A percentile compares a stretch with the other conserved stretches of the same genome.
phyloP scores from a whole-genome alignment of 2,329 filamentous ascomycete genomes.

The Ceratocystiopsis brevicomis region DNA sequence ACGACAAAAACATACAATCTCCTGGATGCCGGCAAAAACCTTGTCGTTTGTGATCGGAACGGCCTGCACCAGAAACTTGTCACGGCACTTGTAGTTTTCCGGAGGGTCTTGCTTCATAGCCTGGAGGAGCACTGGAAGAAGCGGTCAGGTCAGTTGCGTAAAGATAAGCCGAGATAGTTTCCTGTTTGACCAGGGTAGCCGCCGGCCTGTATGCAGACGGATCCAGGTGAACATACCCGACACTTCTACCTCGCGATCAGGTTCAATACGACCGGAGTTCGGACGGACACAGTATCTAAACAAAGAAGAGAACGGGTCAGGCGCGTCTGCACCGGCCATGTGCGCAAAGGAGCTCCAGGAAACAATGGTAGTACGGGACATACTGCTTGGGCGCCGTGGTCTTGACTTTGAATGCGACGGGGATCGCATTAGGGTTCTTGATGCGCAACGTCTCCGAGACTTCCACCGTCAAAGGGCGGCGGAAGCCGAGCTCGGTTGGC shows the following conservation, averaged over 20 bases:
- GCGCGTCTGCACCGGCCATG: no score
- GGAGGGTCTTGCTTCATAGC: conserved; percentile 94
- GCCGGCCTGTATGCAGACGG: no score
- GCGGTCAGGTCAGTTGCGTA: background rate
- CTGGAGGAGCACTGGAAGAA: conserved; percentile 61
- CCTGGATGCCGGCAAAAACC: conserved; percentile 61
- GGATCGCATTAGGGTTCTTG: conserved; percentile 41
- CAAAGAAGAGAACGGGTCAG: conserved; percentile 10
- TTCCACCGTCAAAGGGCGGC: conserved; percentile 53
- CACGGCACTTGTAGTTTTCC: conserved; percentile 56
- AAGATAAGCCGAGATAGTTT: no score
- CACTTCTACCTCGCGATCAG: conserved; percentile 77
- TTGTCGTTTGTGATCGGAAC: conserved; percentile 56
- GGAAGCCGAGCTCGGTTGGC: conserved; percentile 80
- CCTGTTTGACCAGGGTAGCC: no score
- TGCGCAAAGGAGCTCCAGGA: no score
- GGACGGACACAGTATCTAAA: conserved; percentile 88
- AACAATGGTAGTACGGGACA: conserved; percentile 15
- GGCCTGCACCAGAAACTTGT: conserved; percentile 13
- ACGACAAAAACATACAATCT: conserved; percentile 45
- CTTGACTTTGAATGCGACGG: conserved; percentile 74
- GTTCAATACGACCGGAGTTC: conserved; percentile 89
- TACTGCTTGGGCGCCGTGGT: conserved; percentile 98
- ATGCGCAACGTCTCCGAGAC: conserved; percentile 46
- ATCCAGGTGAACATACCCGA: conserved; percentile 39